phyloP scores from a whole-genome alignment of 495 filamentous ascomycete species.

The Neurospora sp. region DNA sequence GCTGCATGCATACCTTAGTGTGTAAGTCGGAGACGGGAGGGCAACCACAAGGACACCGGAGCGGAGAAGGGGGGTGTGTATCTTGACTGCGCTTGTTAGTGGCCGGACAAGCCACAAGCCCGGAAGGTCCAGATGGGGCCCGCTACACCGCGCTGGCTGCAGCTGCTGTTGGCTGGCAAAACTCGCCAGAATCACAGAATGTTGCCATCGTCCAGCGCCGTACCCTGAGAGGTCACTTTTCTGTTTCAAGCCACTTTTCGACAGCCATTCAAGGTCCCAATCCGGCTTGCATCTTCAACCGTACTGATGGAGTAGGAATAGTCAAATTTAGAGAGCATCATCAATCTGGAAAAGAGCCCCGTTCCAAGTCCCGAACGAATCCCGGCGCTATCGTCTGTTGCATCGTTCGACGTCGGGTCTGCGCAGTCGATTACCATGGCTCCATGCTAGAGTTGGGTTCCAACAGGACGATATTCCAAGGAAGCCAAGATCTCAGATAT shows the following conservation, averaged over 20 bases:
- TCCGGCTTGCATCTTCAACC: neutral
- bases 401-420: neutral
- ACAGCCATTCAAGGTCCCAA: neutral
- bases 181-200: conserved; percentile 2
- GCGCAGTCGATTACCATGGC: neutral
- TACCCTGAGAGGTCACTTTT: neutral
- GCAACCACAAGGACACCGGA: neutral
- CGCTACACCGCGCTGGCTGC: conserved; percentile 3
- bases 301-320: neutral
- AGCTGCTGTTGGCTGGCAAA: conserved; percentile 5
- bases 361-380: neutral
- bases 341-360: neutral
- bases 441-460: neutral
- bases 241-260: neutral
- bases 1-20: neutral
- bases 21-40: neutral
- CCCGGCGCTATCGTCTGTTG: neutral
- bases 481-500: neutral
- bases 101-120: conserved; percentile 5
- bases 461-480: neutral
- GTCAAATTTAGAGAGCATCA: neutral
- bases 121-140: conserved; percentile 4
- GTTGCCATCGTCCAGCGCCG: conserved; percentile 9
- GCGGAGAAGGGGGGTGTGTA: neutral
- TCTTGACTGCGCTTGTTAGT: conserved; percentile 6